Percentiles rank a stretch among this genome's conserved stretches.
Evolutionary conservation across 106 monocot genomes (phyloP).

Genomic region (Acanthochlamys bracteata): DNA sequence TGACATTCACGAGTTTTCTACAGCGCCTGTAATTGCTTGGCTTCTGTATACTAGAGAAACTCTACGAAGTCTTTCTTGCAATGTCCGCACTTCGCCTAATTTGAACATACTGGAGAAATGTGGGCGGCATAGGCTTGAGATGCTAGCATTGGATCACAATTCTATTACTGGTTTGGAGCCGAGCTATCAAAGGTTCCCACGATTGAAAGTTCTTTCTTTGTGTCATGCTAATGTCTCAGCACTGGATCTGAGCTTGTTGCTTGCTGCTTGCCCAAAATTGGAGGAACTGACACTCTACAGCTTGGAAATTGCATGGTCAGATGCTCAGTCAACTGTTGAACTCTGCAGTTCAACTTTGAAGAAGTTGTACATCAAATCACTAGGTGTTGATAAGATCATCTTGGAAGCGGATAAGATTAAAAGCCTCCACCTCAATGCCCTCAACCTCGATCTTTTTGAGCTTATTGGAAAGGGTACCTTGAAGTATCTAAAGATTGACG

Average conservation of each 20-base stretch:
- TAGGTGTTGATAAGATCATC: slow-evolving; percentile 79
- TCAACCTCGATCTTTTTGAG: slow-evolving; percentile 89
- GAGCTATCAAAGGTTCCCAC: slow-evolving; percentile 72
- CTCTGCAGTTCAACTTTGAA: slow-evolving; percentile 69
- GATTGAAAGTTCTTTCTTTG: slow-evolving; percentile 66
- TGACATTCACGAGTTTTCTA: slow-evolving; percentile 62
- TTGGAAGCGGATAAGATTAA: slow-evolving; percentile 90
- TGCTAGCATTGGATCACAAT: slow-evolving; percentile 72
- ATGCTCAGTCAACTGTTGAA: slow-evolving; percentile 78
- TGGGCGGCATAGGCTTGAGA: slow-evolving; percentile 77
- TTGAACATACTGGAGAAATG: slow-evolving; percentile 85
- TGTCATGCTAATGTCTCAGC: slow-evolving; percentile 74
- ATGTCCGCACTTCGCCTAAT: slow-evolving; percentile 67
- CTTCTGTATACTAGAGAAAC: slow-evolving; percentile 96
- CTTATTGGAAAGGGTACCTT: slow-evolving; percentile 72
- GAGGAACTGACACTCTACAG: slow-evolving; percentile 61
- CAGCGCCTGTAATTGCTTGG: slow-evolving; percentile 96
- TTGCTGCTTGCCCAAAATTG: slow-evolving; percentile 75
- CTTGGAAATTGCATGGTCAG: slow-evolving; percentile 76
- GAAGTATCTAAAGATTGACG: slow-evolving; percentile 78
- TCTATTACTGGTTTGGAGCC: slow-evolving; percentile 75
- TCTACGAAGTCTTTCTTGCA: slow-evolving; percentile 54
- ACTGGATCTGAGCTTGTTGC: slow-evolving; percentile 68
- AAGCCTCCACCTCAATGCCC: slow-evolving; percentile 64
- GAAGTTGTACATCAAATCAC: slow-evolving; percentile 50